Conservation (phyloP, 1,139 yeast genomes). For the Lodderomyces beijingensis region DNA sequence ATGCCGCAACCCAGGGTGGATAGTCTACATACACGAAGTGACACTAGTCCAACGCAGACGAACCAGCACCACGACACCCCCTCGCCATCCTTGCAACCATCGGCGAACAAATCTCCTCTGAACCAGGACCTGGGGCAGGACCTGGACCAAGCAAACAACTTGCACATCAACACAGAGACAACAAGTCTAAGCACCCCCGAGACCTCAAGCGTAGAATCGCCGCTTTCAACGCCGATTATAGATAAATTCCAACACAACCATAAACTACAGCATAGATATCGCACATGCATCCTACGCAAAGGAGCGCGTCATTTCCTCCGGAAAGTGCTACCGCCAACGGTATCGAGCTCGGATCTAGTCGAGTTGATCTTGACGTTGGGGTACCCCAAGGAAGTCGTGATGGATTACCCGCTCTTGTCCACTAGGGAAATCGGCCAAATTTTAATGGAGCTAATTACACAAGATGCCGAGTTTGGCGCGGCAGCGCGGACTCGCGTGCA, state of each 20-base stretch:
- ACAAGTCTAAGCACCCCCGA: too few relatives aligned
- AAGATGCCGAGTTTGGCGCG: too few relatives aligned
- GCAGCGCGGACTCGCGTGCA: slow-evolving; percentile 1
- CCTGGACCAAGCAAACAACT: too few relatives aligned
- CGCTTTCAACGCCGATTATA: slow-evolving; percentile 3
- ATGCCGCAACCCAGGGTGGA: too few relatives aligned
- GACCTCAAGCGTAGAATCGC: too few relatives aligned
- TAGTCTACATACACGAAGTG: too few relatives aligned
- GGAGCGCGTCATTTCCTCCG: slow-evolving; percentile 55
- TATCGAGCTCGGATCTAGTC: slow-evolving; percentile 46
- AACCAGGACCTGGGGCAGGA: too few relatives aligned
- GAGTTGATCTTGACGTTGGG: slow-evolving; percentile 45
- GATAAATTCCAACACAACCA: slow-evolving; percentile 6
- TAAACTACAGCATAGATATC: slow-evolving; percentile 14
- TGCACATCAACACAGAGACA: too few relatives aligned
- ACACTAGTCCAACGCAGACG: too few relatives aligned
- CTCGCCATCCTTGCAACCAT: too few relatives aligned
- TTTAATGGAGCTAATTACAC: slow-evolving; percentile 16
- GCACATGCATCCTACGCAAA: slow-evolving; percentile 48
- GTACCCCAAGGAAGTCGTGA: slow-evolving; percentile 15
- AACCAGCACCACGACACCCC: too few relatives aligned
- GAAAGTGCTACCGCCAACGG: slow-evolving; percentile 48
- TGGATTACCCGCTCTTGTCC: slow-evolving; percentile 9
- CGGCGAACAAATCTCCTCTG: too few relatives aligned
- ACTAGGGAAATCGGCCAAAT: slow-evolving; percentile 14